Conservation (phyloP, 108 stramenopile species). For the Cyclostephanos invisitatus region DNA sequence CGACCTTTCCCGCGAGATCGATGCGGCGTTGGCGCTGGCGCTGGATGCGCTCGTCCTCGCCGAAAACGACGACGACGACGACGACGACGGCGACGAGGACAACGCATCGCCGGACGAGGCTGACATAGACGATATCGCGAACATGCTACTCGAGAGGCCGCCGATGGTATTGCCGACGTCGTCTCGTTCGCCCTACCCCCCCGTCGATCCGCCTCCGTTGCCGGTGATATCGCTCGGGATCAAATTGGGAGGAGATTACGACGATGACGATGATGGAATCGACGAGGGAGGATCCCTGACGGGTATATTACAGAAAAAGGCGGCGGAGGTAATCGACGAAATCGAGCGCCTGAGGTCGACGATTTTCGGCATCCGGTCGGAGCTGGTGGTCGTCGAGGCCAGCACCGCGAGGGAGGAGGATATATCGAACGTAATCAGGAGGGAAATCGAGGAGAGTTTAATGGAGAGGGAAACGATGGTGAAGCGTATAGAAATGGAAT, state of each 20-base stretch:
- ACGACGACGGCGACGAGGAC: neutral
- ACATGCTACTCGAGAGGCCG: neutral
- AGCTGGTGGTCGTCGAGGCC: slow-evolving; percentile 23
- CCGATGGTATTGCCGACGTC: neutral
- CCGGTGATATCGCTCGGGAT: neutral
- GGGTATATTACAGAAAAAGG: slow-evolving; percentile 27
- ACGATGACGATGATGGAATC: slow-evolving; percentile 14
- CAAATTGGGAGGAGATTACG: neutral
- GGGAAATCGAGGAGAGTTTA: slow-evolving; percentile 49
- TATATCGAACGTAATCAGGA: slow-evolving; percentile 32
- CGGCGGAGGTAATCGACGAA: slow-evolving; percentile 23
- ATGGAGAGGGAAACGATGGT: slow-evolving; percentile 46
- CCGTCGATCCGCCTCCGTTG: slow-evolving; percentile 1
- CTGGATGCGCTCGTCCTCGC: slow-evolving; percentile 8
- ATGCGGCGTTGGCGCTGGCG: slow-evolving; percentile 31
- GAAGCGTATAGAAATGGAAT: slow-evolving; percentile 59
- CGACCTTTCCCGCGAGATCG: slow-evolving; percentile 29
- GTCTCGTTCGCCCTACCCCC: neutral
- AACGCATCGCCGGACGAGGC: neutral
- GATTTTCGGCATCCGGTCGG: slow-evolving; percentile 28
- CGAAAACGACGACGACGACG: neutral
- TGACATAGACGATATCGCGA: neutral
- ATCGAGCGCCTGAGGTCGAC: slow-evolving; percentile 25
- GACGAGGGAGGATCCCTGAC: slow-evolving; percentile 27
- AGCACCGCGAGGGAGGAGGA: slow-evolving; percentile 22